phyloP scores from a whole-genome alignment of 805 yeast genomes.

The Pichia paraexigua region DNA sequence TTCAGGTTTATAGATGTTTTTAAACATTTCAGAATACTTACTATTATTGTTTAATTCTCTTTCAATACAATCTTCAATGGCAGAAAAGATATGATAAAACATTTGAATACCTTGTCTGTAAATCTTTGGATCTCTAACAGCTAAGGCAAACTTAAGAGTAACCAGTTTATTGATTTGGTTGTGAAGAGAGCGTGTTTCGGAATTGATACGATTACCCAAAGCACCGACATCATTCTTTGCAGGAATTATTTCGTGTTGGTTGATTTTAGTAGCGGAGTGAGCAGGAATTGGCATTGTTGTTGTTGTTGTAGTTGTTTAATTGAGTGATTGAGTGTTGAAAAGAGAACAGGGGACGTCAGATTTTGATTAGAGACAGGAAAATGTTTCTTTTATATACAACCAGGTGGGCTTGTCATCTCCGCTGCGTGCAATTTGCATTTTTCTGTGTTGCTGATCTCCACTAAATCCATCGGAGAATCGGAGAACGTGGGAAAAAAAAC shows the following conservation, averaged over 20 bases:
- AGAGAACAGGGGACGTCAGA: no score
- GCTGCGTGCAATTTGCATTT: background rate
- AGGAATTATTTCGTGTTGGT: slow-evolving; percentile 55
- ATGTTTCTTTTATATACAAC: background rate
- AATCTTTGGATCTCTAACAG: slow-evolving; percentile 64
- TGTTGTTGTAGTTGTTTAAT: no score
- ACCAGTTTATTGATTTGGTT: slow-evolving; percentile 62
- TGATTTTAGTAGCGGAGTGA: slow-evolving; percentile 10
- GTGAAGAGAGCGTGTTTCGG: slow-evolving; percentile 57
- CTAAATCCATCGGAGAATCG: background rate
- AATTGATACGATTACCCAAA: slow-evolving; percentile 71
- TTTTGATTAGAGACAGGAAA: background rate
- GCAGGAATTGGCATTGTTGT: slow-evolving; percentile 9
- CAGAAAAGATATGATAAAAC: slow-evolving; percentile 58
- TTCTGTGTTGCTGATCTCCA: slow-evolving; percentile 11
- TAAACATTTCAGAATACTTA: slow-evolving; percentile 40
- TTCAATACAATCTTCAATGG: slow-evolving; percentile 49
- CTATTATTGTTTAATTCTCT: slow-evolving; percentile 35
- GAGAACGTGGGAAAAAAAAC: no score
- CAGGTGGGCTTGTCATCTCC: background rate
- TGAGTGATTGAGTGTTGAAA: no score
- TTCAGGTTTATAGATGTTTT: slow-evolving; percentile 60
- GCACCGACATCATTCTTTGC: slow-evolving; percentile 78
- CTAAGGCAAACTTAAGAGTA: slow-evolving; percentile 63
- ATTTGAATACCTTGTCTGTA: slow-evolving; percentile 76